Base-by-base conservation (phyloP, 169 alveolate species). In the Plasmodium cynomolgi region DNA sequence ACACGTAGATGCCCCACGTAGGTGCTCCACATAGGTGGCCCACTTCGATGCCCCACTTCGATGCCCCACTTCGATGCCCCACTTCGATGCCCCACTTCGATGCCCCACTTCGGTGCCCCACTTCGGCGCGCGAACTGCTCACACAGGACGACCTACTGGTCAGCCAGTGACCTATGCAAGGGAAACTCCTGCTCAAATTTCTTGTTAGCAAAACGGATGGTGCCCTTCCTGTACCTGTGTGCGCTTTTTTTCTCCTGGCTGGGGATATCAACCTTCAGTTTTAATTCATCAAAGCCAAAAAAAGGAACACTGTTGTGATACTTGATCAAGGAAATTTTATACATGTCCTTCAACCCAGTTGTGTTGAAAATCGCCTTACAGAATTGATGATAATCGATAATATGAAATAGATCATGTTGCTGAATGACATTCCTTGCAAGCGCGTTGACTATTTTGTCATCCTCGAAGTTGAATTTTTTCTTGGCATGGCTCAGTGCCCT, bases 371-470 rank as follows among this genome's bases (percentile, higher is more conserved):
- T 31, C 31, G 75, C 6, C 2, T 91, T 91, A 31, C 73, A 92
- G 15, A 91, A 95, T 62, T 95, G 95, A 73, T 96, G 96, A 92
- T 96, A 96, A 81, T 96, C 97, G 50, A 74, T 90, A 13, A 71
- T 75, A 17, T 92, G 93, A 50, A 96, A 95, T 15, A 95, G 84
- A 13, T 95, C 97, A 75, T 83, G 82, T 6, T 93, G 96, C 56
- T 85, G 72, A 41, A 91, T 80, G 11, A 84, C 96, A 82, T 84
- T 73, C 72, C 95, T 95, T 26, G 96, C 95, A 23, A 96, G 84
- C 77, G 96, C 84, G 83, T 96, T 96, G 11, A 92, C 83, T 58
- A 96, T 92, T 33, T 84, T 86, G 20, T 88, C 83, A 72, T 96
- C 95, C 33, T 71, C 34, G 41, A 95, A 33, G 47, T 73, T 44